phyloP scores from a whole-genome alignment of 371 early-diverging fungal genomes.

The Mucor saturninus region DNA sequence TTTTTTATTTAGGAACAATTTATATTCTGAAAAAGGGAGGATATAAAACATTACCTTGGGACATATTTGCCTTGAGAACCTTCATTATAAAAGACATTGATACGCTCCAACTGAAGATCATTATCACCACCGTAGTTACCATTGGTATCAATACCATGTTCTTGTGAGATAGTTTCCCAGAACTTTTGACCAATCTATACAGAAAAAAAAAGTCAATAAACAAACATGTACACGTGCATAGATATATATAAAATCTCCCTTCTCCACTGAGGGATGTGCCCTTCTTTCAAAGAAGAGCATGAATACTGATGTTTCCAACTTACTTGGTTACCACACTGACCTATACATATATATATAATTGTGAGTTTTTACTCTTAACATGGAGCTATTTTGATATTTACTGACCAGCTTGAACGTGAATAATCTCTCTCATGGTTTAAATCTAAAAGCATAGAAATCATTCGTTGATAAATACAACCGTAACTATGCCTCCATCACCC shows the following conservation, averaged over 20 bases:
- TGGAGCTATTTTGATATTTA: neutral
- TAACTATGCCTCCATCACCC: no score
- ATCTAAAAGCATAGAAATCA: neutral
- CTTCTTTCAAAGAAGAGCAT: no score
- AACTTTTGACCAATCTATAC: constrained; percentile 85
- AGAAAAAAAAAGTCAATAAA: constrained; percentile 7
- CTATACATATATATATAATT: constrained; percentile 9
- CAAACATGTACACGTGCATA: constrained; percentile 16
- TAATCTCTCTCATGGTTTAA: constrained; percentile 96
- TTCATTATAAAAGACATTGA: constrained; percentile 99
- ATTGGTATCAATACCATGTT: constrained; percentile 86
- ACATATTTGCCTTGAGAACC: constrained; percentile 83
- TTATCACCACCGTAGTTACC: constrained; percentile 85
- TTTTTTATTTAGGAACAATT: constrained; percentile 30
- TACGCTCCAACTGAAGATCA: constrained; percentile 88
- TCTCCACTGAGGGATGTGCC: neutral
- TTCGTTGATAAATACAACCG: neutral
- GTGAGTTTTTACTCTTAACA: neutral
- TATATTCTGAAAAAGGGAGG: constrained; percentile 1
- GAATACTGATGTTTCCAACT: constrained; percentile 16
- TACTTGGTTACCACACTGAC: constrained; percentile 91
- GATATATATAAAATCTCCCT: neutral
- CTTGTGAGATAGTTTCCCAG: constrained; percentile 93
- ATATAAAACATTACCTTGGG: constrained; percentile 55
- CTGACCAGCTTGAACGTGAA: constrained; percentile 97